Evolutionary conservation across 2,329 filamentous ascomycete species (phyloP).

Genomic region (Colletotrichum sp.): DNA sequence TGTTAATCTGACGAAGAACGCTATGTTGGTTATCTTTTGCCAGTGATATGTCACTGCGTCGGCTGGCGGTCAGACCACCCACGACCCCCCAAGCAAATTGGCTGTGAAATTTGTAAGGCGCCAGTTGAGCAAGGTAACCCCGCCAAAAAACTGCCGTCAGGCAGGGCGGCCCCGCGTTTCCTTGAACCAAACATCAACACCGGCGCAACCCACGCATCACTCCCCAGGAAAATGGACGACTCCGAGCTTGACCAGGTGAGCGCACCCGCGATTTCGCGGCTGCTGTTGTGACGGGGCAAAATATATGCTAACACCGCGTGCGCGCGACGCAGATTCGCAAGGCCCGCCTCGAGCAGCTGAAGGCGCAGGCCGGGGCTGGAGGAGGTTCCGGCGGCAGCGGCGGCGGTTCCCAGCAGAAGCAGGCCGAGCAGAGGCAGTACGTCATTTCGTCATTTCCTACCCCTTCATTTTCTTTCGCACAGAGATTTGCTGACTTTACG

Average conservation of each 20-base stretch:
- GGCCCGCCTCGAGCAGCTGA: constrained; percentile 92
- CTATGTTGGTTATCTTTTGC: background rate
- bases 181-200: constrained; percentile 12
- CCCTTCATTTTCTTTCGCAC: background rate
- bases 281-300: background rate
- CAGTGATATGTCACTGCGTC: background rate
- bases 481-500: background rate
- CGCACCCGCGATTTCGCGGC: background rate
- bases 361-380: constrained; percentile 66
- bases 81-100: background rate
- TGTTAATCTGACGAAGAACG: background rate
- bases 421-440: constrained; percentile 61
- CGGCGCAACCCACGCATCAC: background rate
- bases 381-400: constrained; percentile 50
- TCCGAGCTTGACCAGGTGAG: constrained; percentile 46
- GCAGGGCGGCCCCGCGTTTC: constrained; percentile 17
- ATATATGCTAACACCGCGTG: background rate
- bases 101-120: constrained; percentile 3
- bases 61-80: background rate
- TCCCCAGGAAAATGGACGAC: constrained; percentile 41
- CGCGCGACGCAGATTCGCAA: constrained; percentile 73
- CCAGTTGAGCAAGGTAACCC: constrained; percentile 3
- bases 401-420: constrained; percentile 59
- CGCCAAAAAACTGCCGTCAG: constrained; percentile 20
- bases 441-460: background rate